Conservation (phyloP, 2,329 filamentous ascomycete genomes). For the Neofusicoccum sp. region DNA sequence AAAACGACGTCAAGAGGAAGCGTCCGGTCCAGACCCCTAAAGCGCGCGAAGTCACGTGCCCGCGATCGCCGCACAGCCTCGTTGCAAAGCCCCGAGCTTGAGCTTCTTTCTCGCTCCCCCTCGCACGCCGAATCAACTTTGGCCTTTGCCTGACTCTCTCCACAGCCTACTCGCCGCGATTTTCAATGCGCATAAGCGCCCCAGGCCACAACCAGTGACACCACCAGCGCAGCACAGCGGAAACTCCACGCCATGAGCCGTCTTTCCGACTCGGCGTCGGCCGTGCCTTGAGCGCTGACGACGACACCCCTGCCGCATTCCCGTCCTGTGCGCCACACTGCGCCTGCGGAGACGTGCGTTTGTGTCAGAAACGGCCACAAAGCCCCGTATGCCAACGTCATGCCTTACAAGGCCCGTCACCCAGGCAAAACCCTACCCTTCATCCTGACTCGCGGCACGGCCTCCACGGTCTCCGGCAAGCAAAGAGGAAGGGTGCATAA, state of each 20-base stretch:
- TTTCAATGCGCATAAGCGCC: not conserved
- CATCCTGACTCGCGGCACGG: not conserved
- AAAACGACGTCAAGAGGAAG: too few relatives aligned
- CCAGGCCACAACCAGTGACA: not conserved
- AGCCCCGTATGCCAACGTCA: constrained; percentile 13
- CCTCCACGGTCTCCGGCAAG: not conserved
- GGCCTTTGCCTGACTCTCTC: not conserved
- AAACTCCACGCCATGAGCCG: not conserved
- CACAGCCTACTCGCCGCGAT: not conserved
- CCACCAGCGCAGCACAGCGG: not conserved
- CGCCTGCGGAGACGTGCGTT: not conserved
- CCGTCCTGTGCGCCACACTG: constrained; percentile 5
- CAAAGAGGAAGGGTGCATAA: not conserved
- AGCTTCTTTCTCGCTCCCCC: not conserved
- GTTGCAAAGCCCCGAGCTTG: not conserved
- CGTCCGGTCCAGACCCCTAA: not conserved
- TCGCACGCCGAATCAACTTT: not conserved
- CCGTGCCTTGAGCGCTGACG: not conserved
- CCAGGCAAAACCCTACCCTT: not conserved
- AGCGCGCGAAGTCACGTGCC: not conserved
- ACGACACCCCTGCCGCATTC: constrained; percentile 7
- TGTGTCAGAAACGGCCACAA: not conserved
- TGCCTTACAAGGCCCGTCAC: not conserved
- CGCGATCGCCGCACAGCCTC: constrained; percentile 6
- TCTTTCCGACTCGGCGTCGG: not conserved